A percentile compares a stretch with the other conserved stretches of the same genome.
Conservation (phyloP, 768 basidiomycete species). For the Plicaturopsis crispa region DNA sequence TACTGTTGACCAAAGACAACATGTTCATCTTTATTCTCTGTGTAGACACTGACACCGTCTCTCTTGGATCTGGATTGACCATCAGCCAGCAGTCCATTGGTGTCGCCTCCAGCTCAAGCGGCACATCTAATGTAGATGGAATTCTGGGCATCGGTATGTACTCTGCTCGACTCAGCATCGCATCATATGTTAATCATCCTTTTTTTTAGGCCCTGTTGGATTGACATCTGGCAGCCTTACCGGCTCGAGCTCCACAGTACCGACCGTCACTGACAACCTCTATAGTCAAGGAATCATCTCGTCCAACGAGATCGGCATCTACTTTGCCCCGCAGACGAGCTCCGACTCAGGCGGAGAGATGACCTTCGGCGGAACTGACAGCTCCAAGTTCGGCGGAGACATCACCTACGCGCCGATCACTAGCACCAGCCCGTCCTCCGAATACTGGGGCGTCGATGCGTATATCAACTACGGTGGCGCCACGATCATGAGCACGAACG, state of each 20-base stretch:
- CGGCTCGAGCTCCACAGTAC: constrained; percentile 22
- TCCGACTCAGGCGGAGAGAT: constrained; percentile 39
- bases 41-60: constrained; percentile 36
- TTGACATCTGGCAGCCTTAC: no score
- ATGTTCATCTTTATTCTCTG: constrained; percentile 17
- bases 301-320: constrained; percentile 37
- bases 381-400: constrained; percentile 33
- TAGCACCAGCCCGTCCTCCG: constrained; percentile 31
- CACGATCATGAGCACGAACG: constrained; percentile 24
- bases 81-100: constrained; percentile 42
- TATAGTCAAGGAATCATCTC: constrained; percentile 31
- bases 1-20: background rate
- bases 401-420: constrained; percentile 40
- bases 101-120: constrained; percentile 31
- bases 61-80: constrained; percentile 30
- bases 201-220: no score
- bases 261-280: constrained; percentile 53
- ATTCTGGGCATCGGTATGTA: constrained; percentile 43
- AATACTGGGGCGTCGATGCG: constrained; percentile 59
- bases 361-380: constrained; percentile 42
- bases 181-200: no score
- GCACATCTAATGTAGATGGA: constrained; percentile 42
- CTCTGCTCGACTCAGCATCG: constrained; percentile 24
- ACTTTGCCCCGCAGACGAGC: constrained; percentile 41
- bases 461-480: constrained; percentile 11